Conservation (phyloP, 148 eudicot genomes). For the Heliamphora exappendiculata region DNA sequence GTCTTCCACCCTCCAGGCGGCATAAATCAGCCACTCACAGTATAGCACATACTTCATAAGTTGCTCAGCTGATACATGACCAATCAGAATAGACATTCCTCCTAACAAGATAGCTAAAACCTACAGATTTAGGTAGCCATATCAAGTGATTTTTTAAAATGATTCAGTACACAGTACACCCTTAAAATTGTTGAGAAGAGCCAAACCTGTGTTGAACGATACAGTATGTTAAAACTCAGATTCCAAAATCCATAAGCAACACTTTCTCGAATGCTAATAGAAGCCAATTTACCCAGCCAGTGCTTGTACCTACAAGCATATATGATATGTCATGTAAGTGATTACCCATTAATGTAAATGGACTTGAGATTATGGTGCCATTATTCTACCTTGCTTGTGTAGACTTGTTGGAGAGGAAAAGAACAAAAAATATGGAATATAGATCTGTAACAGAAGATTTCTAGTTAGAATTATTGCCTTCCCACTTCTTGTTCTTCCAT, state of each 20-base stretch:
- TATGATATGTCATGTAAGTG: neutral
- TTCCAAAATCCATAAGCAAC: constrained; percentile 46
- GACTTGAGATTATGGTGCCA: neutral
- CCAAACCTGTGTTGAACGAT: constrained; percentile 49
- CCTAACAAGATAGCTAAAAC: constrained; percentile 42
- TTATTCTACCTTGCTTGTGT: neutral
- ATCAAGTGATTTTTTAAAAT: neutral
- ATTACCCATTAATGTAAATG: neutral
- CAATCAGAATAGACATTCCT: constrained; percentile 37
- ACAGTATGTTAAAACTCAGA: constrained; percentile 38
- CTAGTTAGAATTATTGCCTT: constrained; percentile 27
- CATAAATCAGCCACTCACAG: constrained; percentile 58
- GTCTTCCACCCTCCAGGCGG: constrained; percentile 48
- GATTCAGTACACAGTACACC: no score
- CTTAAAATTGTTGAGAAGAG: neutral
- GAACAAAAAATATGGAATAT: neutral
- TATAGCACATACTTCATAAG: constrained; percentile 47
- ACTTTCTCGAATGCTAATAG: constrained; percentile 35
- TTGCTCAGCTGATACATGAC: constrained; percentile 48
- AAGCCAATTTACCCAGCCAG: constrained; percentile 37
- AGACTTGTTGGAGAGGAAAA: neutral
- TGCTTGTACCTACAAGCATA: constrained; percentile 31
- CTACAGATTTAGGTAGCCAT: constrained; percentile 12
- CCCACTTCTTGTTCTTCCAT: constrained; percentile 29
- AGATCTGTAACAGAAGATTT: neutral